Evolutionary conservation across 495 filamentous ascomycete species (phyloP), one percentile per base, ranked within the genome.

Genomic region (Cercophora samala): DNA sequence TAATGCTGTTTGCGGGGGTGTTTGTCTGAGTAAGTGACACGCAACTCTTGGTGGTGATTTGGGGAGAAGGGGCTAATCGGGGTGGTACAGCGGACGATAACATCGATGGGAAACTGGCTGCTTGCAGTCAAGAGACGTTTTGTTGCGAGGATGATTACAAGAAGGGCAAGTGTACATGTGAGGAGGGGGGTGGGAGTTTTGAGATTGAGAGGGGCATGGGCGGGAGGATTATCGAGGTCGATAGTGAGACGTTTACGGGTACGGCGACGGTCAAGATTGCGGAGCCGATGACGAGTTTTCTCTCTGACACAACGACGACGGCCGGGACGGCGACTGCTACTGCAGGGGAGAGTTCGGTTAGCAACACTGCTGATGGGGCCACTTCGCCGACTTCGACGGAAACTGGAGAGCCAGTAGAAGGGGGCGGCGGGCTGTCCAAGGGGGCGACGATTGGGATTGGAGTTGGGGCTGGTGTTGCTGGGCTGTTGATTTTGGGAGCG

Each of bases 141-240:
- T 79, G 76, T 66, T 79, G 77, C 59, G 53, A 42, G 4, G 18
- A 21, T n/a, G 70, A 70, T 53, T 70, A 67, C 60, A 60, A 66
- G n/a, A 25, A 21, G 5, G 77, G 77, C 5, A 67, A 63, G 13
- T 79, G 77, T 63, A 65, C 66, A 61, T 79, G 77, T 62, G 53
- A 51, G 0, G 65, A 66, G 18, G 24, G 66, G 5, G 70, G 55
- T 18, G 69, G 70, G 2, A 66, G 68, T 8, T 72, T 78, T 29
- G 58, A 59, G 24, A 58, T 77, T 26, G 56, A 23, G 21, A 59
- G 60, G 2, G 74, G 74, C 1, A 5, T 68, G 6, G 67, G 70
- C 5, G 69, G 75, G 61, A 78, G 74, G 21, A 77, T 79, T 46
- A 72, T 79, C 17, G 73, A 71, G 15, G 68, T 73, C 21, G 25